Evolutionary conservation across 192 early-diverging fungal genomes (phyloP).

Genomic region (Backusella australiensis): DNA sequence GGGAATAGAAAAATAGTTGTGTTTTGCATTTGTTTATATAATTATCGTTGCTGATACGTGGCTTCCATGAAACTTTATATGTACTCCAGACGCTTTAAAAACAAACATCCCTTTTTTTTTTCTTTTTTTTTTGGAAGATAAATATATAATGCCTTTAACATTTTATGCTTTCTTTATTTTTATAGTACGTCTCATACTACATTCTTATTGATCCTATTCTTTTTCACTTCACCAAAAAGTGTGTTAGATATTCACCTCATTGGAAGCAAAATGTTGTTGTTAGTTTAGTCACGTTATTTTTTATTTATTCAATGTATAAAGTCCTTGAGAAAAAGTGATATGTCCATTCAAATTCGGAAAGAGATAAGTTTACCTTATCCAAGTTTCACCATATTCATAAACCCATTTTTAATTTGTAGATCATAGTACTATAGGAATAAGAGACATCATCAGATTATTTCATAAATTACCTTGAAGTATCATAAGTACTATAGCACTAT

Average conservation of each 20-base stretch:
- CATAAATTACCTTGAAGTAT: not conserved
- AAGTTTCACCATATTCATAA: not conserved
- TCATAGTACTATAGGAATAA: not conserved
- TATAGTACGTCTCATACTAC: not conserved
- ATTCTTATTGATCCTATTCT: not conserved
- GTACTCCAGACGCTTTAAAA: not conserved
- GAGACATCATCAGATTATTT: not conserved
- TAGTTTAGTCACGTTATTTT: conserved; percentile 5
- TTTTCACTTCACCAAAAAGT: not conserved
- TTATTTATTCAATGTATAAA: not conserved
- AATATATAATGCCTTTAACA: not conserved
- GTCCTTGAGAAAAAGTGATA: not conserved
- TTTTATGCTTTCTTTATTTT: not conserved
- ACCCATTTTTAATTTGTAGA: not conserved
- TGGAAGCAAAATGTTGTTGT: not conserved
- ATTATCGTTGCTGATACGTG: not conserved
- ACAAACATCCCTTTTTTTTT: not conserved
- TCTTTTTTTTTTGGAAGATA: not conserved
- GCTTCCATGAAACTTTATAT: conserved; percentile 1
- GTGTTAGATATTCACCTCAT: not conserved
- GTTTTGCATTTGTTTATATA: conserved; percentile 7
- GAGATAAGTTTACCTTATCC: not conserved
- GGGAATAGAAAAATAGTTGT: not conserved
- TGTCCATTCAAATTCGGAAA: not conserved
- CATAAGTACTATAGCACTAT: not conserved